phyloP scores from a whole-genome alignment of 768 basidiomycete genomes.

The Suillus luteus region DNA sequence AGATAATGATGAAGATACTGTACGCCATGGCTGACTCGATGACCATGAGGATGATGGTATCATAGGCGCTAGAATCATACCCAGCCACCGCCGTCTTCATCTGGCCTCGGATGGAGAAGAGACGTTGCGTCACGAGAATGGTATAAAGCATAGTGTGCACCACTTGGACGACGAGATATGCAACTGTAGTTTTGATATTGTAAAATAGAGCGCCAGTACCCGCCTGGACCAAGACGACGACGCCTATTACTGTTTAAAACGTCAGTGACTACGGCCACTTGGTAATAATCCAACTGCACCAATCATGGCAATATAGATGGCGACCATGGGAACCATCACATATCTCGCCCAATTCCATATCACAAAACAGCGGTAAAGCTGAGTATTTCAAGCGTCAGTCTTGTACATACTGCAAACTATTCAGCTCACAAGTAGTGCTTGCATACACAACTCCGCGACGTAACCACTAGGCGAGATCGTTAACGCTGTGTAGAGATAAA shows the following conservation, averaged over 20 bases:
- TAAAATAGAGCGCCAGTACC: not conserved
- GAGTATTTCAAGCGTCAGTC: not conserved
- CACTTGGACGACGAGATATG: not conserved
- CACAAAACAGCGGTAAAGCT: constrained; percentile 1
- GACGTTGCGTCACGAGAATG: not conserved
- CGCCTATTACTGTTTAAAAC: not conserved
- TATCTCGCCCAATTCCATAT: not conserved
- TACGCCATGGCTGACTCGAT: not conserved
- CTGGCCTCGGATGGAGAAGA: not conserved
- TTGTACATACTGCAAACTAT: not conserved
- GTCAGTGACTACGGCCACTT: not conserved
- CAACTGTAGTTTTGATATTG: not conserved
- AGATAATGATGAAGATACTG: no score
- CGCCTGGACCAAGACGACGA: not conserved
- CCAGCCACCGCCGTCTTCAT: not conserved
- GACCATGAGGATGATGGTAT: constrained; percentile 3
- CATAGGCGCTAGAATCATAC: not conserved
- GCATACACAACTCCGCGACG: not conserved
- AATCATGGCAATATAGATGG: not conserved
- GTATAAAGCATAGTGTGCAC: not conserved
- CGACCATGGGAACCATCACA: not conserved
- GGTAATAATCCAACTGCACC: not conserved
- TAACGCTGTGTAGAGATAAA: not conserved
- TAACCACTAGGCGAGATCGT: not conserved
- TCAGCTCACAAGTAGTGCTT: not conserved